phyloP scores from a whole-genome alignment of 2,329 filamentous ascomycete species.

The Podosphaera fusca region DNA sequence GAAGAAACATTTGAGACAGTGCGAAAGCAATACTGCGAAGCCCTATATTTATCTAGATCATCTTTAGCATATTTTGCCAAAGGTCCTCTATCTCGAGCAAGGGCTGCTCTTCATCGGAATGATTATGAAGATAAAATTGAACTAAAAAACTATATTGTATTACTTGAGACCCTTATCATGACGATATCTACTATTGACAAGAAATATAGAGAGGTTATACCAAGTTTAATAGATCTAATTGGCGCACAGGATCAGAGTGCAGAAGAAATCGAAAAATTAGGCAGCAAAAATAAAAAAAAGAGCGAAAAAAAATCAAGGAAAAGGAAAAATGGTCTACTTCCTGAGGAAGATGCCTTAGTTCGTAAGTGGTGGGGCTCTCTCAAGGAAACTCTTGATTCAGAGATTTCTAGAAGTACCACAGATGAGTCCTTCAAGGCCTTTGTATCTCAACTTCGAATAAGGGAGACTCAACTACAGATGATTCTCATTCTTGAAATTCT shows the following conservation, averaged over 20 bases:
- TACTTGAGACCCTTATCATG: slow-evolving; percentile 45
- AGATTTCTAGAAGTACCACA: slow-evolving; percentile 20
- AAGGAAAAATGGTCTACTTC: slow-evolving; percentile 45
- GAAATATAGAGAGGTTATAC: slow-evolving; percentile 53
- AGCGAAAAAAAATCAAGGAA: slow-evolving; percentile 42
- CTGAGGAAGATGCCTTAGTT: slow-evolving; percentile 39
- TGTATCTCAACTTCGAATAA: slow-evolving; percentile 40
- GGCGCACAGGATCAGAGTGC: slow-evolving; percentile 22
- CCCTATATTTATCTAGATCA: slow-evolving; percentile 40
- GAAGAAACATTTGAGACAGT: slow-evolving; percentile 34
- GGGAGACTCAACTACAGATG: slow-evolving; percentile 62
- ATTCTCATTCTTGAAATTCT: slow-evolving; percentile 58
- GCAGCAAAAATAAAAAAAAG: slow-evolving; percentile 21
- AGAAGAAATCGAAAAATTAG: slow-evolving; percentile 25
- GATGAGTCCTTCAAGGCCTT: slow-evolving; percentile 33
- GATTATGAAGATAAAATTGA: slow-evolving; percentile 35
- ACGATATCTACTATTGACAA: slow-evolving; percentile 48
- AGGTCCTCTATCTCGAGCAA: slow-evolving; percentile 52
- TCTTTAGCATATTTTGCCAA: slow-evolving; percentile 70
- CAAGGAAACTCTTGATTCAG: slow-evolving; percentile 22
- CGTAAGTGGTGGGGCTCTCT: slow-evolving; percentile 47
- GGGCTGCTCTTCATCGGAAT: slow-evolving; percentile 39
- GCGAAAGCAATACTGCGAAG: slow-evolving; percentile 33
- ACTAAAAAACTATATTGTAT: slow-evolving; percentile 39
- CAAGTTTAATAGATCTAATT: slow-evolving; percentile 33